These are phyloP conservation scores for Xerocomellus intermedius DNA, from an alignment of 768 basidiomycete species.

Conservation along the genomic window DNA sequence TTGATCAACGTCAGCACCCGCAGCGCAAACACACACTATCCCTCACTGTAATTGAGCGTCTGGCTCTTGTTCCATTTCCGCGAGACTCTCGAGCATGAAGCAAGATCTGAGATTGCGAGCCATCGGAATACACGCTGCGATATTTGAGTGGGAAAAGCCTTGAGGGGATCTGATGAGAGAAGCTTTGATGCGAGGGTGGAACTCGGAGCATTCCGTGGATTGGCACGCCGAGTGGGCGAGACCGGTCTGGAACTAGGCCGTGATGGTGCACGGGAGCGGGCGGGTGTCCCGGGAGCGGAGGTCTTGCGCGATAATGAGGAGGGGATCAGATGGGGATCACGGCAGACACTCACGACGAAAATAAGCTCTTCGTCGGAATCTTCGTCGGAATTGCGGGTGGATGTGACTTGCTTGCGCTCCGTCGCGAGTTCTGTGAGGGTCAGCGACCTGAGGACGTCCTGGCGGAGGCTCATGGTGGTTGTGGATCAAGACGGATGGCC, in stretches of 20 bases:
- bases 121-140: constrained; percentile 73
- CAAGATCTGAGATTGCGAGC: constrained; percentile 63
- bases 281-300: constrained; percentile 66
- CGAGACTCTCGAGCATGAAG: constrained; percentile 75
- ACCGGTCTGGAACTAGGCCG: constrained; percentile 47
- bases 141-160: constrained; percentile 74
- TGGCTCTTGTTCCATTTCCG: constrained; percentile 88
- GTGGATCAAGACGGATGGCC: constrained; percentile 1
- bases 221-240: constrained; percentile 31
- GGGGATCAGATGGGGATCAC: background rate
- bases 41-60: constrained; percentile 84
- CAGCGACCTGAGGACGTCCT: constrained; percentile 64
- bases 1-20: constrained; percentile 31
- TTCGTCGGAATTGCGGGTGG: constrained; percentile 31
- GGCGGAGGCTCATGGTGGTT: constrained; percentile 62
- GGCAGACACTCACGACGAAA: constrained; percentile 55
- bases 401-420: constrained; percentile 22
- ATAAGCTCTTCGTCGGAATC: constrained; percentile 71
- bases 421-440: constrained; percentile 35
- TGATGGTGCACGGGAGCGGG: constrained; percentile 55
- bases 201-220: constrained; percentile 26
- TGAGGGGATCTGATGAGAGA: constrained; percentile 55
- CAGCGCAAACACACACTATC: background rate
- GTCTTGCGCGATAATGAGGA: constrained; percentile 40
- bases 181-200: constrained; percentile 23